These are phyloP conservation scores for Ramichloridium luteum DNA, from an alignment of 2,329 filamentous ascomycete species.

Conservation along the genomic window DNA sequence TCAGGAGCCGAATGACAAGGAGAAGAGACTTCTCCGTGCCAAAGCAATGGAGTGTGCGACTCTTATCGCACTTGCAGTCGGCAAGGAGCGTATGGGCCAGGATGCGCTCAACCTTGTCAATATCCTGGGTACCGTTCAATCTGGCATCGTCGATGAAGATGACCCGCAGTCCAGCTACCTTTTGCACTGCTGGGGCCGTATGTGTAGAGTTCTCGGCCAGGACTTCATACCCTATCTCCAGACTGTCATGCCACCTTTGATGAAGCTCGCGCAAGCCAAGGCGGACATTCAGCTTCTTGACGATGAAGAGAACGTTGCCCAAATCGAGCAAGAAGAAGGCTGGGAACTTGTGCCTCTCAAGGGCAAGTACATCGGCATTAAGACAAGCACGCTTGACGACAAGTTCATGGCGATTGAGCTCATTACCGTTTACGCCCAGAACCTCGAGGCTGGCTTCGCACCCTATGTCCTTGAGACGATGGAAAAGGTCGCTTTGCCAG, in stretches of 20 bases:
- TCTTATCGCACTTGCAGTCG: conserved; percentile 86
- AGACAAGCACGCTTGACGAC: conserved; percentile 91
- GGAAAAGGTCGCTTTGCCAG: conserved; percentile 90
- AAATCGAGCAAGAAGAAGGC: conserved; percentile 86
- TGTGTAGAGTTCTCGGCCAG: conserved; percentile 84
- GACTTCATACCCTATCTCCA: conserved; percentile 90
- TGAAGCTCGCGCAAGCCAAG: conserved; percentile 85
- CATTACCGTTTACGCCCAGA: conserved; percentile 91
- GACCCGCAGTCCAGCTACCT: conserved; percentile 95
- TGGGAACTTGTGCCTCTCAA: conserved; percentile 97
- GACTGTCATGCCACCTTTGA: conserved; percentile 85
- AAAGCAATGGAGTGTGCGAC: conserved; percentile 99
- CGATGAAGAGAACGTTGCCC: conserved; percentile 85
- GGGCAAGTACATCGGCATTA: conserved; percentile 96
- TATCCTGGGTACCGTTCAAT: conserved; percentile 75
- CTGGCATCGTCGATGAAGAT: conserved; percentile 75
- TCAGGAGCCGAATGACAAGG: conserved; percentile 81
- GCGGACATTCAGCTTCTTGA: conserved; percentile 94
- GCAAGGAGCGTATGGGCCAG: conserved; percentile 77
- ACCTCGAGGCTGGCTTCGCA: conserved; percentile 84
- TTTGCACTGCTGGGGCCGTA: conserved; percentile 97
- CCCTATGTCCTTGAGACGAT: conserved; percentile 86
- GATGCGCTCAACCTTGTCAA: conserved; percentile 83
- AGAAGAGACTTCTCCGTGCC: conserved; percentile 77
- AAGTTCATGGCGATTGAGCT: conserved; percentile 99